Percentiles rank a stretch among this genome's conserved stretches.
Evolutionary conservation across 495 filamentous ascomycete species (phyloP).

Genomic region (Hypoxylon trugodes): DNA sequence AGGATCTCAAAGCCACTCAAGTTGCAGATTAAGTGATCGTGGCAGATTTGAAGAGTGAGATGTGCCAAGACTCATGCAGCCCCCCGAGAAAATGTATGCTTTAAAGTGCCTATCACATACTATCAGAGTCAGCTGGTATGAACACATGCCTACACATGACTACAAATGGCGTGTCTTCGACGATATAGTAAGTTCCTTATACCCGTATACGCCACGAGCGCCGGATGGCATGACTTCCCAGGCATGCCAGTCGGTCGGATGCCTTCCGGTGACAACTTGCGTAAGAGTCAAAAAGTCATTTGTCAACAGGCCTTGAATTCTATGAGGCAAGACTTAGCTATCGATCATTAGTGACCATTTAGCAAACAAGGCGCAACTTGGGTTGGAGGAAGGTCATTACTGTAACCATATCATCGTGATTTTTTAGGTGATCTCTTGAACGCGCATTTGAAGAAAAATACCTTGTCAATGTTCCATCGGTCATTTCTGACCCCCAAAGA

Average conservation of each 20-base stretch:
- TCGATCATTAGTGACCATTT: slow-evolving; percentile 15
- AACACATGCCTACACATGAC: no score
- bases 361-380: background rate
- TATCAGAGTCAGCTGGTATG: slow-evolving; percentile 20
- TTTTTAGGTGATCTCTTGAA: background rate
- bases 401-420: background rate
- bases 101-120: slow-evolving; percentile 26
- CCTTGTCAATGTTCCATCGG: no score
- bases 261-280: slow-evolving; percentile 31
- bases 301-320: background rate
- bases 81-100: slow-evolving; percentile 34
- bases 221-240: slow-evolving; percentile 32
- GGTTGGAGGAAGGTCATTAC: background rate
- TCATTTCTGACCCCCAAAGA: no score
- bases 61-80: slow-evolving; percentile 33
- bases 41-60: slow-evolving; percentile 7
- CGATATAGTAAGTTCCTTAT: slow-evolving; percentile 34
- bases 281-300: background rate
- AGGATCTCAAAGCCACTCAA: slow-evolving; percentile 1
- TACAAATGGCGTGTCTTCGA: slow-evolving; percentile 29
- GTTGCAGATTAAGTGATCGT: background rate
- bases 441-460: background rate
- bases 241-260: slow-evolving; percentile 9
- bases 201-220: slow-evolving; percentile 17
- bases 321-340: slow-evolving; percentile 1